Evolutionary conservation across 179 eudicot genomes (phyloP).

Genomic region (Gypsophila paniculata): DNA sequence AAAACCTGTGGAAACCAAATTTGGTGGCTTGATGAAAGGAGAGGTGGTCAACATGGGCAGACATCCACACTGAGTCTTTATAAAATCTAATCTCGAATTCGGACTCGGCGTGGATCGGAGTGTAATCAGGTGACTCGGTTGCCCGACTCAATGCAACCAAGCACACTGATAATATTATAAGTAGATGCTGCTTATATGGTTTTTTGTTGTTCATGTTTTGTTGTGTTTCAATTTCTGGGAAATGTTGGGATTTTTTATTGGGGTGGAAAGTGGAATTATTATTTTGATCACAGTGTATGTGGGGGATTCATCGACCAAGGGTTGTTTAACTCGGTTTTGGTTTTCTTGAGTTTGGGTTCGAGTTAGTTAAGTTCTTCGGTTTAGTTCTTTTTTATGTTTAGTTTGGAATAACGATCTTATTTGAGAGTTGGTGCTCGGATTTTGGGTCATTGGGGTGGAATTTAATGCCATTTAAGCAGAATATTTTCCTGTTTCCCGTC

Average conservation of each 20-base stretch:
- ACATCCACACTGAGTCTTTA: slow-evolving; percentile 66
- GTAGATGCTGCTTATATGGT: slow-evolving; percentile 8
- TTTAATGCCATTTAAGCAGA: no score
- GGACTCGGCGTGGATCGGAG: slow-evolving; percentile 57
- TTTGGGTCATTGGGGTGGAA: no score
- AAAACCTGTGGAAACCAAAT: slow-evolving; percentile 69
- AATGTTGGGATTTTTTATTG: not conserved
- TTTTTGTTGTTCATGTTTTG: slow-evolving; percentile 30
- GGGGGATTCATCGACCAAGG: no score
- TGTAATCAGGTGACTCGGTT: slow-evolving; percentile 59
- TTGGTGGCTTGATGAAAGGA: slow-evolving; percentile 76
- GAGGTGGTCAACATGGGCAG: slow-evolving; percentile 41
- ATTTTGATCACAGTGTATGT: no score
- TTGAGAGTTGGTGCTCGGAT: no score
- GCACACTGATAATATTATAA: slow-evolving; percentile 5
- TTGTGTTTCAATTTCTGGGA: not conserved
- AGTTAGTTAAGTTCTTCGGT: no score
- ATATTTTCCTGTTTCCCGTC: no score
- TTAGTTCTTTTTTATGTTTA: no score
- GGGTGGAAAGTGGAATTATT: no score
- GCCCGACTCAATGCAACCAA: slow-evolving; percentile 19
- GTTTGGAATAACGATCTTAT: no score
- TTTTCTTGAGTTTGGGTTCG: no score
- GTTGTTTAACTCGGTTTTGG: not conserved
- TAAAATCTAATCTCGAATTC: slow-evolving; percentile 71